These are phyloP conservation scores for Pestalotiopsis sp. DNA, from an alignment of 2,329 filamentous ascomycete genomes.

Conservation along the genomic window DNA sequence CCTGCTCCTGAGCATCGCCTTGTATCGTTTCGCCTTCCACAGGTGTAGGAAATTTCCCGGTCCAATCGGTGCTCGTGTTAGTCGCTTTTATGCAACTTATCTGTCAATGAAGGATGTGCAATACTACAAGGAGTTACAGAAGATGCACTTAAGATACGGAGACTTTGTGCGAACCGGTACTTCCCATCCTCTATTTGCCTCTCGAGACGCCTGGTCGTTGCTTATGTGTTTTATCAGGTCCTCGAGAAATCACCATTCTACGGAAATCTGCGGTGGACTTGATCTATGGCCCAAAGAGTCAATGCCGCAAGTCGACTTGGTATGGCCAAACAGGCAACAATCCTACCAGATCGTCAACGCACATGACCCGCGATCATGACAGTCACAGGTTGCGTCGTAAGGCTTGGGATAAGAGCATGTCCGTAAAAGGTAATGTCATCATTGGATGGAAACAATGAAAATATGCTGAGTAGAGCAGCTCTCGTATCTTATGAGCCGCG, in stretches of 20 bases:
- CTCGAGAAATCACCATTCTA: constrained; percentile 34
- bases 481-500: not conserved
- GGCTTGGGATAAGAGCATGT: constrained; percentile 27
- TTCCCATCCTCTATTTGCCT: not conserved
- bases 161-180: constrained; percentile 29
- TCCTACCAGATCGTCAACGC: constrained; percentile 36
- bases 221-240: constrained; percentile 20
- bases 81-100: constrained; percentile 45
- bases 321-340: constrained; percentile 35
- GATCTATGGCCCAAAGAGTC: constrained; percentile 38
- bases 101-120: constrained; percentile 55
- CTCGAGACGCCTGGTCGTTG: not conserved
- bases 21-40: constrained; percentile 41
- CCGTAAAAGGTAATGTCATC: constrained; percentile 21
- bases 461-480: not conserved
- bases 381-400: constrained; percentile 23
- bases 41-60: constrained; percentile 43
- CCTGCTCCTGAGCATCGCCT: constrained; percentile 32
- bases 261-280: constrained; percentile 24
- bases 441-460: not conserved
- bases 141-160: constrained; percentile 58
- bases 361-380: constrained; percentile 35
- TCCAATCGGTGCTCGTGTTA: constrained; percentile 41
- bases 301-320: constrained; percentile 41
- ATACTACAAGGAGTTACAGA: constrained; percentile 50